Percentiles rank a stretch among this genome's conserved stretches.
These are phyloP conservation scores for Sporothrix schenckii DNA, from an alignment of 2,329 filamentous ascomycete species.

Conservation along the genomic window DNA sequence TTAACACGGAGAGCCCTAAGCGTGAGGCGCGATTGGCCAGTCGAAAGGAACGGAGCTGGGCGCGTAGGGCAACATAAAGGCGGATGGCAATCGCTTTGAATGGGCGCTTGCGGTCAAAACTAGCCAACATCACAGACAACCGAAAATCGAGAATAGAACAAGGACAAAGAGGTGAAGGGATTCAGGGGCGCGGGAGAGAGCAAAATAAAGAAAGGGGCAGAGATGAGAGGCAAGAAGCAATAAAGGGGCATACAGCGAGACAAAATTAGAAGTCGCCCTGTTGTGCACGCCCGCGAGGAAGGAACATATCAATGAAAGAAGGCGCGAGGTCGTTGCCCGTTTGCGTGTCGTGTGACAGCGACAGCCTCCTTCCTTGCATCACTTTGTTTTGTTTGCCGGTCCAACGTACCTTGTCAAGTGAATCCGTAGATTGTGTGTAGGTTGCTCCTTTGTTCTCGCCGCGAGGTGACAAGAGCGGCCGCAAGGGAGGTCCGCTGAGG, in stretches of 20 bases:
- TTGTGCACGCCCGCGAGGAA: background rate
- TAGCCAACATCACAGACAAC: background rate
- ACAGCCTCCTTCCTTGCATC: conserved; percentile 24
- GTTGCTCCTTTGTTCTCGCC: conserved; percentile 8
- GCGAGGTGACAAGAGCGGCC: conserved; percentile 23
- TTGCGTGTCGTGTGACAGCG: conserved; percentile 12
- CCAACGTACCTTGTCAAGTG: conserved; percentile 22
- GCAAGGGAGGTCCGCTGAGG: background rate
- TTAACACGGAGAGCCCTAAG: background rate
- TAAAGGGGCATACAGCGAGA: background rate
- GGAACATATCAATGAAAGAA: background rate
- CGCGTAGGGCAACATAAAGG: conserved; percentile 11
- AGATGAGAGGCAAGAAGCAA: conserved; percentile 6
- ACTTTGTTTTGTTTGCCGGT: conserved; percentile 18
- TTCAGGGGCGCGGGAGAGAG: background rate
- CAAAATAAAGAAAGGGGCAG: background rate
- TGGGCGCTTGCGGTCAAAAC: background rate
- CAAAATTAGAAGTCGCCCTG: background rate
- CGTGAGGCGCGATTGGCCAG: conserved; percentile 16
- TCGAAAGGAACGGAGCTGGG: background rate
- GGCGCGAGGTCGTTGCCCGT: background rate
- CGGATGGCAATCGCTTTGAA: background rate
- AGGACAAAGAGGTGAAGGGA: background rate
- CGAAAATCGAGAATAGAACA: conserved; percentile 18
- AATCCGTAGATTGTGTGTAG: conserved; percentile 5